Conservation (phyloP, 2,329 filamentous ascomycete species). For the Alternaria ethzedia region DNA sequence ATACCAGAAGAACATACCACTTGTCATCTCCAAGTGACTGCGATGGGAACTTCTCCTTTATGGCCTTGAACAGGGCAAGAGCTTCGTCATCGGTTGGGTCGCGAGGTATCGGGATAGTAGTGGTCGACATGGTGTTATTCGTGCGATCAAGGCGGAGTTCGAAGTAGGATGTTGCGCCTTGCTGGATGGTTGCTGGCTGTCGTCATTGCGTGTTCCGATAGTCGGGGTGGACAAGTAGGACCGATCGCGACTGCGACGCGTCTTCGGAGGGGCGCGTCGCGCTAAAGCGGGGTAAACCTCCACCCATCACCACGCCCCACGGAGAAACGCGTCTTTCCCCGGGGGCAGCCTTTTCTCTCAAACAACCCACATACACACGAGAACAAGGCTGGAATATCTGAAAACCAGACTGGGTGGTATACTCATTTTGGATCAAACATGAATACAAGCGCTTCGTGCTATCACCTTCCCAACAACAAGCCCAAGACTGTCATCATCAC, state of each 20-base stretch:
- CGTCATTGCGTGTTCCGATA: background rate
- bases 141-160: background rate
- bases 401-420: background rate
- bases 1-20: slow-evolving; percentile 56
- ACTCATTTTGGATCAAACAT: background rate
- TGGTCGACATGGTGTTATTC: slow-evolving; percentile 16
- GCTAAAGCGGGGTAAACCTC: background rate
- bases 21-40: slow-evolving; percentile 51
- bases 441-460: background rate
- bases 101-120: slow-evolving; percentile 15
- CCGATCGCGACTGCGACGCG: background rate
- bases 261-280: background rate
- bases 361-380: background rate
- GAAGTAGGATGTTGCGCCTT: background rate
- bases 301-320: background rate
- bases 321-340: background rate
- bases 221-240: background rate
- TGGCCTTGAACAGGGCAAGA: slow-evolving; percentile 48
- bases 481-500: slow-evolving; percentile 51
- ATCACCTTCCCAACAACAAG: slow-evolving; percentile 18
- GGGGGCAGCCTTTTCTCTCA: background rate
- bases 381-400: background rate
- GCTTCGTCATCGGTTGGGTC: slow-evolving; percentile 51
- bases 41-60: slow-evolving; percentile 55
- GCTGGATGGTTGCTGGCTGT: background rate